Conservation (phyloP, 2,329 filamentous ascomycete genomes). For the Cytospora leucostoma region DNA sequence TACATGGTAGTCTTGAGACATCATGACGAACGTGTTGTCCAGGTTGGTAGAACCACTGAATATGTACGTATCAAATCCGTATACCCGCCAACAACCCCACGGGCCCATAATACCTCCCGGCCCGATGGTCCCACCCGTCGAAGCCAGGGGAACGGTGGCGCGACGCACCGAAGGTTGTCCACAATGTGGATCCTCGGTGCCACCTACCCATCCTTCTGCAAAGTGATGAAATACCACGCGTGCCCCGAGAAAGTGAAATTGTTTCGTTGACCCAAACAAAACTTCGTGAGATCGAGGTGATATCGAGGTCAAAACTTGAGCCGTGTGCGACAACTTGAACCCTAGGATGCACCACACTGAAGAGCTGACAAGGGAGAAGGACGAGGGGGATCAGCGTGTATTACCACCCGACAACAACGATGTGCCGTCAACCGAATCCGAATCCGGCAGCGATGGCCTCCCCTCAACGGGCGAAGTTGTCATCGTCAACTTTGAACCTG, state of each 20-base stretch:
- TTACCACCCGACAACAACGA: not conserved
- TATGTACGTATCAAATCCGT: not conserved
- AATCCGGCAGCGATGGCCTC: constrained; percentile 7
- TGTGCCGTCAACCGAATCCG: constrained; percentile 7
- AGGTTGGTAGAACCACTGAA: no score
- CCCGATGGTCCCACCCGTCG: constrained; percentile 2
- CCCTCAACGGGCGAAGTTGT: constrained; percentile 3
- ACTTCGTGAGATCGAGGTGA: not conserved
- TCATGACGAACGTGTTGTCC: no score
- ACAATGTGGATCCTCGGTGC: constrained; percentile 7
- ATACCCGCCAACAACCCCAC: not conserved
- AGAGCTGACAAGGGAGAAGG: constrained; percentile 25
- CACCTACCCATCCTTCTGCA: not conserved
- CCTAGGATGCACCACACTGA: constrained; percentile 20
- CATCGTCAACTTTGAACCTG: constrained; percentile 22
- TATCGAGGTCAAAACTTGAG: not conserved
- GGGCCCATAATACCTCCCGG: not conserved
- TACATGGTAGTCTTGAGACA: no score
- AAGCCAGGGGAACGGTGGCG: constrained; percentile 11
- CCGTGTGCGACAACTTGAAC: constrained; percentile 6
- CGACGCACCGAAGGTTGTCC: constrained; percentile 16
- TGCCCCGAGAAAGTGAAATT: not conserved
- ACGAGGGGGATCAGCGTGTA: constrained; percentile 4
- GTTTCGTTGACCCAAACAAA: not conserved
- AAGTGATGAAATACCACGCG: constrained; percentile 13